Evolutionary conservation across 805 yeast genomes (phyloP).

Genomic region (Candida manassasensis): DNA sequence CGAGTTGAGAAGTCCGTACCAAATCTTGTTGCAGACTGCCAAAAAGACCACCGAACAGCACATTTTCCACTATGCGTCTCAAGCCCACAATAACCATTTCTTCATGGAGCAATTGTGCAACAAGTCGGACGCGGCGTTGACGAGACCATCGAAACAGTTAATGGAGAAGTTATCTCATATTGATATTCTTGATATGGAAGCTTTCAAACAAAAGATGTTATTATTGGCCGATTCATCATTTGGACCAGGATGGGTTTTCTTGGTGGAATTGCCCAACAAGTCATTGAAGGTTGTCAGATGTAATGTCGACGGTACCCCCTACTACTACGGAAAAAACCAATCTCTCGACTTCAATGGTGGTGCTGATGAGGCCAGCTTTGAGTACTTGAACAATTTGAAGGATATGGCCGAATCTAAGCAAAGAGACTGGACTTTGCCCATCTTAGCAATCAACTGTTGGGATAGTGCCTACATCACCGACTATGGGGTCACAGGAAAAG

Average conservation of each 20-base stretch:
- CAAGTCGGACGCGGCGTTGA: constrained; percentile 24
- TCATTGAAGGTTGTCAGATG: constrained; percentile 49
- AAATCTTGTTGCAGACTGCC: constrained; percentile 63
- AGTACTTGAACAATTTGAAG: constrained; percentile 39
- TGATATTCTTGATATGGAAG: constrained; percentile 40
- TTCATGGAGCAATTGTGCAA: constrained; percentile 62
- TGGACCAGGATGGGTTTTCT: constrained; percentile 75
- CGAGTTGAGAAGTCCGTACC: constrained; percentile 73
- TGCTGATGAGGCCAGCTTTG: constrained; percentile 50
- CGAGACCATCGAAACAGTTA: constrained; percentile 35
- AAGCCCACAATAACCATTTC: constrained; percentile 87
- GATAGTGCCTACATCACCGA: constrained; percentile 83
- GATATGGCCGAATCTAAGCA: constrained; percentile 36
- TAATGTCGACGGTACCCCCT: constrained; percentile 77
- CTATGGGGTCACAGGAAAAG: constrained; percentile 75
- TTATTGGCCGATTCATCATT: constrained; percentile 46
- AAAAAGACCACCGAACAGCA: constrained; percentile 61
- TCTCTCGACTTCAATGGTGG: constrained; percentile 72
- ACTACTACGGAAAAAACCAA: constrained; percentile 65
- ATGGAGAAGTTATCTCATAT: constrained; percentile 33
- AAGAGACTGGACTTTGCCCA: constrained; percentile 64
- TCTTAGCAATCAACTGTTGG: constrained; percentile 81
- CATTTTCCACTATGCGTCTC: constrained; percentile 84
- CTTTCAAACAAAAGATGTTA: constrained; percentile 47
- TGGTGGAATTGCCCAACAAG: constrained; percentile 64